Base-by-base conservation (phyloP, 2,329 filamentous ascomycete genomes). In the Exserohilum turcica region DNA sequence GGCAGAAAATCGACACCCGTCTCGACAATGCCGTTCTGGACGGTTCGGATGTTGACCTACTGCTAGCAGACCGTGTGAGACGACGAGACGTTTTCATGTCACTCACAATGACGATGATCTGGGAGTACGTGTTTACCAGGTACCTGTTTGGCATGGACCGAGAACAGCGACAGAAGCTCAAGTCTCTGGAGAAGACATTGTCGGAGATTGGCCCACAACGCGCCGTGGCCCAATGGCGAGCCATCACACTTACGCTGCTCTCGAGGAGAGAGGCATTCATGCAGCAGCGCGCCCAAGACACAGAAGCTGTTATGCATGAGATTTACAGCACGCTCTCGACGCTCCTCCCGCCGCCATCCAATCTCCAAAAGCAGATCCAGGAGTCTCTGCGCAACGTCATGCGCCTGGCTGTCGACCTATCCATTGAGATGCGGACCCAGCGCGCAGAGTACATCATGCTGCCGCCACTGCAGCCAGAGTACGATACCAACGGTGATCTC, bases 141-240 rank as follows among this genome's bases (percentile, higher is more conserved):
- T 99, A 99, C 74, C 86, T 99, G 21, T 99, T 99, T 73, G 94
- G 94, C 66, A 96, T 99, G 91, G 94, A 99, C 73, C 86, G 92
- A 66, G 94, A 97, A 76, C 94, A 99, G 77, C 86, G 94, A 66
- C 92, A 97, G 76, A 97, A 97, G 77, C 87, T 99, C 74, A 97
- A 99, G 79, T 87, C 89, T 29, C 84, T 99, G 7, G 95, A 99
- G 78, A 97, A 96, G 80, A 87, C 90, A 33, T 83, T 99, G 27
- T 84, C 84, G 16, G 94, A 99, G 72, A 90, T 96, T 65, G 94
- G 77, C 43, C 91, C 93, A 24, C 82, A 84, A 46, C 84, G 88
- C 54, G 92, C 95, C n/a, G 93, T 99, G 38, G 91, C 94, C 51
- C 92, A 94, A 77, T 99, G 94, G 94, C 91, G 95, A 58, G 92